Evolutionary conservation across 345 rosid genomes (phyloP).

Genomic region (Eucalyptus melliodora): DNA sequence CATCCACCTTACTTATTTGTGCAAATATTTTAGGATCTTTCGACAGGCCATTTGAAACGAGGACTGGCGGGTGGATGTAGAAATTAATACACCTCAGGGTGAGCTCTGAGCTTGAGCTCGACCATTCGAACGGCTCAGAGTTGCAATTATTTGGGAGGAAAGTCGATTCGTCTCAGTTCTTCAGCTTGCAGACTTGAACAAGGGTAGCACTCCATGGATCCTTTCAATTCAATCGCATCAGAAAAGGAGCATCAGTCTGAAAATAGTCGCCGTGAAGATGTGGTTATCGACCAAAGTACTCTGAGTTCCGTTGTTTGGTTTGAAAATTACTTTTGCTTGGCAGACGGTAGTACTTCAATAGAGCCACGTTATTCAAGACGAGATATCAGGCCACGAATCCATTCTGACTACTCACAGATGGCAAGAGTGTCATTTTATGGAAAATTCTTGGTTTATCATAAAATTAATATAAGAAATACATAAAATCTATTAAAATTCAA

Average conservation of each 20-base stretch:
- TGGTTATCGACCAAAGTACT: too few species aligned
- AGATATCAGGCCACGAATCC: too few species aligned
- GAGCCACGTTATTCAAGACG: not conserved
- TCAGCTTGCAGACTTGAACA: not conserved
- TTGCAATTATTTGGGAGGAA: not conserved
- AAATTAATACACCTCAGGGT: constrained; percentile 16
- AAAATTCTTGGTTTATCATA: too few species aligned
- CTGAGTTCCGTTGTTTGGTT: too few species aligned
- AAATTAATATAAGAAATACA: too few species aligned
- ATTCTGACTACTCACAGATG: too few species aligned
- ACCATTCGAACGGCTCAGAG: not conserved
- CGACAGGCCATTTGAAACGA: constrained; percentile 15
- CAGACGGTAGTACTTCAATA: too few species aligned
- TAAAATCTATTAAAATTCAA: too few species aligned
- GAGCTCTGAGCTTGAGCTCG: not conserved
- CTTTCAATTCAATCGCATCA: not conserved
- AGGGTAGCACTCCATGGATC: not conserved
- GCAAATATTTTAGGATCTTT: not conserved
- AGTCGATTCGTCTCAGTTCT: not conserved
- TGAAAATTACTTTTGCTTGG: too few species aligned
- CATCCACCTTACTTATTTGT: not conserved
- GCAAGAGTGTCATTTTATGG: too few species aligned
- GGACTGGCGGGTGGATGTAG: constrained; percentile 15
- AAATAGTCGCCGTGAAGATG: too few species aligned
- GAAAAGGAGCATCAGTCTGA: not conserved